These are phyloP conservation scores for Madurella mycetomatis DNA, from an alignment of 2,329 filamentous ascomycete species.

Conservation along the genomic window DNA sequence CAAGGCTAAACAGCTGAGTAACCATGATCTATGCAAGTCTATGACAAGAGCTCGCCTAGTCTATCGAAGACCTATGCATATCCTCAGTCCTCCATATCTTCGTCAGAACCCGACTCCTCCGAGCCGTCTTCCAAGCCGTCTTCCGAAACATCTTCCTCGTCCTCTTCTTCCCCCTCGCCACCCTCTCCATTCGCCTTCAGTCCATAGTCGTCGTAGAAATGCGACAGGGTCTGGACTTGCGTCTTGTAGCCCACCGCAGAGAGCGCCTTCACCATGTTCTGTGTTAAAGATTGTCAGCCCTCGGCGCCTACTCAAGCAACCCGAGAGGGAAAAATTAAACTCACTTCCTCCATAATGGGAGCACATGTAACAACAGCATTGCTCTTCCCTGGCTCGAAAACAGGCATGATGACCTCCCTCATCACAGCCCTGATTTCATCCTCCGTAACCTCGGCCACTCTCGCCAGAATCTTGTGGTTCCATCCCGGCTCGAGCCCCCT, in stretches of 20 bases:
- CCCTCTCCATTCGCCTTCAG: slow-evolving; percentile 59
- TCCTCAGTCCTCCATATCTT: slow-evolving; percentile 22
- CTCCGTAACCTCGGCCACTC: slow-evolving; percentile 69
- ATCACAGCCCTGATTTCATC: slow-evolving; percentile 75
- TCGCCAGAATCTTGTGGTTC: slow-evolving; percentile 69
- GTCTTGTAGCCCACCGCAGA: slow-evolving; percentile 72
- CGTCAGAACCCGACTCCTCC: slow-evolving; percentile 29
- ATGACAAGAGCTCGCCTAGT: not conserved
- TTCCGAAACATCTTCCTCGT: slow-evolving; percentile 53
- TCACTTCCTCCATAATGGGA: slow-evolving; percentile 76
- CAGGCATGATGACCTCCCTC: slow-evolving; percentile 67
- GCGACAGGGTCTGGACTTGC: slow-evolving; percentile 65
- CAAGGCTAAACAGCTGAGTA: no score
- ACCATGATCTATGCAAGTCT: not conserved
- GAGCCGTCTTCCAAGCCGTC: slow-evolving; percentile 45
- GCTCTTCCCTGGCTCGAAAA: slow-evolving; percentile 74
- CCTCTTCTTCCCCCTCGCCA: slow-evolving; percentile 57
- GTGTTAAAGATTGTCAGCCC: slow-evolving; percentile 20
- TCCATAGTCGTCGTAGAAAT: slow-evolving; percentile 89
- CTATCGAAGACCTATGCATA: not conserved
- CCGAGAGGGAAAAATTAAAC: slow-evolving; percentile 30
- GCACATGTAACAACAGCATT: slow-evolving; percentile 89
- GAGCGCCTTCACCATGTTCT: slow-evolving; percentile 75
- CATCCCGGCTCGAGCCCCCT: slow-evolving; percentile 72
- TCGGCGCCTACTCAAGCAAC: slow-evolving; percentile 14